Percentiles rank a stretch among this genome's conserved stretches.
phyloP scores from a whole-genome alignment of 2,329 filamentous ascomycete genomes.

The Mycosphaerelloides madeirae region DNA sequence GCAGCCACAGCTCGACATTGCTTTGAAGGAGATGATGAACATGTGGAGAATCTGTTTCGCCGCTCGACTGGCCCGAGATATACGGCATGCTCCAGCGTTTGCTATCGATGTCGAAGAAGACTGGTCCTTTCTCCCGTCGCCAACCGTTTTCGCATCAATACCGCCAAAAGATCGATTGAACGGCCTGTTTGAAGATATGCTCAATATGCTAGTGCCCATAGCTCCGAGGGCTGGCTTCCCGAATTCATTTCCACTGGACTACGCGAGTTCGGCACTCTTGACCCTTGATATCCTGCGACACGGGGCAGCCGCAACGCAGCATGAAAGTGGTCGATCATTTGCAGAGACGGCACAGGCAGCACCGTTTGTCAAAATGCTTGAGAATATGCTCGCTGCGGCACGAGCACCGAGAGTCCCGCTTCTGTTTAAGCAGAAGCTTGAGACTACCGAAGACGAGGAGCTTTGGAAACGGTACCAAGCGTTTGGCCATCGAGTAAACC shows the following conservation, averaged over 20 bases:
- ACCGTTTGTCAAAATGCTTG: slow-evolving; percentile 4
- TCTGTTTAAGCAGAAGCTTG: background rate
- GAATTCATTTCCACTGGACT: slow-evolving; percentile 6
- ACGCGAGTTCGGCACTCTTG: slow-evolving; percentile 18
- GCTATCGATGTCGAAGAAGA: slow-evolving; percentile 2
- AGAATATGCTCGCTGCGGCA: slow-evolving; percentile 2
- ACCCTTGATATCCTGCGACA: slow-evolving; percentile 18
- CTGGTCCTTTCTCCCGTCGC: slow-evolving; percentile 19
- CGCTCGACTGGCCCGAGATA: background rate
- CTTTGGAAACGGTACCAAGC: slow-evolving; percentile 2
- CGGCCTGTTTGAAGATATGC: slow-evolving; percentile 13
- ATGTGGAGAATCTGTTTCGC: slow-evolving; percentile 17
- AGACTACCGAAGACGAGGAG: background rate
- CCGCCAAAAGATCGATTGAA: slow-evolving; percentile 3
- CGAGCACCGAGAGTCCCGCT: slow-evolving; percentile 1
- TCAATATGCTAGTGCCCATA: slow-evolving; percentile 13
- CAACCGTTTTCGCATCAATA: slow-evolving; percentile 7
- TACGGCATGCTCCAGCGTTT: background rate
- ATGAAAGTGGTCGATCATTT: background rate
- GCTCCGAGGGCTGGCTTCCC: background rate
- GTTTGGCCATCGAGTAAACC: background rate
- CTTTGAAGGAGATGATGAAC: slow-evolving; percentile 8
- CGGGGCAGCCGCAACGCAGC: background rate
- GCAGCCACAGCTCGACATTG: background rate
- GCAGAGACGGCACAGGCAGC: background rate